A percentile compares a stretch with the other conserved stretches of the same genome.
Conservation (phyloP, 441 rosid genomes). For the Mallotus repandus region DNA sequence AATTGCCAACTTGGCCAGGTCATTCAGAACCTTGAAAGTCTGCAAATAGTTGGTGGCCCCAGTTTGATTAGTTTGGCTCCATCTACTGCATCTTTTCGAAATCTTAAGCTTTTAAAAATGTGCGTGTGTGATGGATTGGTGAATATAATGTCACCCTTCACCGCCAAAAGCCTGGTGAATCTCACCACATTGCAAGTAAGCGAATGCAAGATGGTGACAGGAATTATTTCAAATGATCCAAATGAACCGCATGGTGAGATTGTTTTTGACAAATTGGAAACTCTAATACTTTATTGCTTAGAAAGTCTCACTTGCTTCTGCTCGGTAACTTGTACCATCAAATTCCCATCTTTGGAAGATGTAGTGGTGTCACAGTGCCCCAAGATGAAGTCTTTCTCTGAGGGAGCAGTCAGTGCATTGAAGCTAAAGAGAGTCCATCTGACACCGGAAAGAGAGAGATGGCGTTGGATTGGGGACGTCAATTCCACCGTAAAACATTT, state of each 20-base stretch:
- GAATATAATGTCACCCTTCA: slow-evolving; percentile 15
- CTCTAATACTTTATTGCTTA: slow-evolving; percentile 3
- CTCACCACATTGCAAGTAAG: slow-evolving; percentile 14
- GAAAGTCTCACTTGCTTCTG: slow-evolving; percentile 29
- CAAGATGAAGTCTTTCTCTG: slow-evolving; percentile 21
- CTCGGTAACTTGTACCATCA: slow-evolving; percentile 1
- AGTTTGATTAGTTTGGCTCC: slow-evolving; percentile 13
- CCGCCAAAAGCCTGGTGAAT: slow-evolving; percentile 13
- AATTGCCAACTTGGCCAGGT: not conserved
- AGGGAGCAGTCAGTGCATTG: not conserved
- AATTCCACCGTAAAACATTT: slow-evolving; percentile 9
- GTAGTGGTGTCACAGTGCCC: slow-evolving; percentile 21
- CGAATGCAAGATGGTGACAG: not conserved
- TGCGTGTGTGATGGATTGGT: not conserved
- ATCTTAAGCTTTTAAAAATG: slow-evolving; percentile 9
- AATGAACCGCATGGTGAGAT: not conserved
- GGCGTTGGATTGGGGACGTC: slow-evolving; percentile 8
- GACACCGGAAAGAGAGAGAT: not conserved
- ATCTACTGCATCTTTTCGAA: slow-evolving; percentile 9
- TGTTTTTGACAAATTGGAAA: slow-evolving; percentile 16
- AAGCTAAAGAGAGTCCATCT: not conserved
- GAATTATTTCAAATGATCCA: slow-evolving; percentile 14
- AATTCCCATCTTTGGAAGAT: slow-evolving; percentile 19
- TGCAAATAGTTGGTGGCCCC: not conserved
- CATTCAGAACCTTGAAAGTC: not conserved